Base-by-base conservation (phyloP, 1,284 basidiomycete species). In the Cryptococcus neoformans region DNA sequence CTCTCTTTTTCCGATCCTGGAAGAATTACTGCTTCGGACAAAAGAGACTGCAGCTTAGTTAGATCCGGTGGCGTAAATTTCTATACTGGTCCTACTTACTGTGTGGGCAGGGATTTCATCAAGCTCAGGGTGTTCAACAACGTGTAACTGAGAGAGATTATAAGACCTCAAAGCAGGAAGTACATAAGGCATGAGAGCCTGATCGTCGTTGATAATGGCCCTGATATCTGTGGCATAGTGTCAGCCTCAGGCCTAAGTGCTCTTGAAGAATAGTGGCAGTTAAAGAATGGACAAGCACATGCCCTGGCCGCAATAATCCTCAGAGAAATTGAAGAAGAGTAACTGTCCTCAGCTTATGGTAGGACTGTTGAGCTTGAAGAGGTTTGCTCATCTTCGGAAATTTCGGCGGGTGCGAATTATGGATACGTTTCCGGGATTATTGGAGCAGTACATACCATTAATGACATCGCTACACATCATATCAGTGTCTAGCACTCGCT, bases 131-230 rank as follows among this genome's bases (percentile, higher is more conserved):
- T 75, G 75, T 51, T 90, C 88, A n/a, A 88, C 88, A 39, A 86
- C 85, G 44, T 86, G 87, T 69, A 93, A 89, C 70, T 96, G 92
- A 40, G 84, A 82, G 56, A 90, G 79, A 70, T 95, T 94, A 78
- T 95, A 94, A 62, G 89, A 83, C 54, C 83, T 80, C 57, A 95
- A 77, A 3, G 89, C 87, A 1, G 90, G 87, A 2, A 85, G 80
- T 44, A 93, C 83, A 55, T 87, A 87, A 8, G 82, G 80, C 72
- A 93, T 87, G 50, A 96, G 83, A 16, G 83, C 81, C 12, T 86
- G 85, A 70, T 96, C 91, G 77, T 94, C 87, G 44, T 83, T 84
- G 67, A 96, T 86, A 72, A 97, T 90, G 68, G 84, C 85, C 63
- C 91, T 87, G 50, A 96, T 84, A 80, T 94, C 93, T 92, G 74